Evolutionary conservation across 78 protist species (phyloP).

Genomic region (Bigelowiella natans): DNA sequence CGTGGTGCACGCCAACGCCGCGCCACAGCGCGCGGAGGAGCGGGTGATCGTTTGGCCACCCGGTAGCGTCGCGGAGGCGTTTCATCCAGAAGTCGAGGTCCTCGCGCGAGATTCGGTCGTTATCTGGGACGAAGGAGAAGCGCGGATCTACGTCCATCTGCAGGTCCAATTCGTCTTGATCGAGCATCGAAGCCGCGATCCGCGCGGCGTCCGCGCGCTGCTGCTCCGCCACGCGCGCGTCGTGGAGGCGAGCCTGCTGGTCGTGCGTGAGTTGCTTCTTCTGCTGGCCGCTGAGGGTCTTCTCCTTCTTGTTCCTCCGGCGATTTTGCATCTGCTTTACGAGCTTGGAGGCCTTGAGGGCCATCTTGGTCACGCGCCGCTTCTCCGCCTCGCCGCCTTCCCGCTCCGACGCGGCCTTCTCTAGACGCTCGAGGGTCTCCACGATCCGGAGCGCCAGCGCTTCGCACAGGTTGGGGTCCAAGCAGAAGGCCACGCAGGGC

Average conservation of each 20-base stretch:
- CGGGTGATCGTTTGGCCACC: background rate
- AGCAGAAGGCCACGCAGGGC: slow-evolving; percentile 15
- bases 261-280: background rate
- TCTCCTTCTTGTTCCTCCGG: too few species aligned
- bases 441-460: background rate
- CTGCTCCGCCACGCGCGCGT: background rate
- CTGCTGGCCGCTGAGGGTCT: background rate
- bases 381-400: background rate
- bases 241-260: background rate
- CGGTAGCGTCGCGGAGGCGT: background rate
- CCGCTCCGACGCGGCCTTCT: slow-evolving; percentile 1
- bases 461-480: slow-evolving; percentile 14
- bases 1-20: slow-evolving; percentile 44
- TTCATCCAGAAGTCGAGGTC: background rate
- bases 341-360: background rate
- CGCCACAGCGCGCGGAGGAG: background rate
- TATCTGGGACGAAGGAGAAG: background rate
- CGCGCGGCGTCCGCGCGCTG: background rate
- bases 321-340: background rate
- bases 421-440: background rate
- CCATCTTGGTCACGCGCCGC: background rate
- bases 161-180: background rate
- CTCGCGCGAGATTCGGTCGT: background rate
- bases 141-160: background rate
- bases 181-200: background rate